Evolutionary conservation across 2,329 filamentous ascomycete genomes (phyloP).

Genomic region (Apiospora kogelbergensis): DNA sequence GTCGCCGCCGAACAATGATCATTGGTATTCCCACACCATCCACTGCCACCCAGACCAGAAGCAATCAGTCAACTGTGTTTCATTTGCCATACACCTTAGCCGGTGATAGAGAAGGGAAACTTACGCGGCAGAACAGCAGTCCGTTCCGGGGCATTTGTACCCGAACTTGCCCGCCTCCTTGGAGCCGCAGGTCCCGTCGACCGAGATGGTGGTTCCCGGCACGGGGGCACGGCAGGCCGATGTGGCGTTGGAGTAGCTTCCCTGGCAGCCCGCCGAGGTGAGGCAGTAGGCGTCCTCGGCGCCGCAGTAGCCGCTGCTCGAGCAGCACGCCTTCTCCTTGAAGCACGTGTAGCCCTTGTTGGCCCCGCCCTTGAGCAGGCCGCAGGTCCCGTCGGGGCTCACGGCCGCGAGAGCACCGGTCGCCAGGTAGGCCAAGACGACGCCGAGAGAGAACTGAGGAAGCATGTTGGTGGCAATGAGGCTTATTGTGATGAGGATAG

Average conservation of each 20-base stretch:
- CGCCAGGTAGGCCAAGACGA: not conserved
- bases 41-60: constrained; percentile 19
- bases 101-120: constrained; percentile 13
- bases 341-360: constrained; percentile 32
- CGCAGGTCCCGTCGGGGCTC: constrained; percentile 32
- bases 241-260: constrained; percentile 28
- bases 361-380: constrained; percentile 21
- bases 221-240: constrained; percentile 26
- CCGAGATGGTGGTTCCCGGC: constrained; percentile 25
- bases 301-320: constrained; percentile 30
- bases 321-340: constrained; percentile 28
- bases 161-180: constrained; percentile 27
- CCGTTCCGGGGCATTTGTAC: constrained; percentile 27
- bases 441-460: not conserved
- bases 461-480: not conserved
- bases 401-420: constrained; percentile 17
- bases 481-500: not conserved
- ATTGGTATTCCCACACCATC: constrained; percentile 30
- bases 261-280: constrained; percentile 29
- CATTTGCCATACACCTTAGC: not conserved
- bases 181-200: constrained; percentile 32
- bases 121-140: constrained; percentile 30
- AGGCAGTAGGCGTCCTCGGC: constrained; percentile 28
- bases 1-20: constrained; percentile 26
- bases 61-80: not conserved